Percentiles rank a stretch among this genome's conserved stretches.
Conservation (phyloP, 306 rosid species). For the Ochetophila trinervis region DNA sequence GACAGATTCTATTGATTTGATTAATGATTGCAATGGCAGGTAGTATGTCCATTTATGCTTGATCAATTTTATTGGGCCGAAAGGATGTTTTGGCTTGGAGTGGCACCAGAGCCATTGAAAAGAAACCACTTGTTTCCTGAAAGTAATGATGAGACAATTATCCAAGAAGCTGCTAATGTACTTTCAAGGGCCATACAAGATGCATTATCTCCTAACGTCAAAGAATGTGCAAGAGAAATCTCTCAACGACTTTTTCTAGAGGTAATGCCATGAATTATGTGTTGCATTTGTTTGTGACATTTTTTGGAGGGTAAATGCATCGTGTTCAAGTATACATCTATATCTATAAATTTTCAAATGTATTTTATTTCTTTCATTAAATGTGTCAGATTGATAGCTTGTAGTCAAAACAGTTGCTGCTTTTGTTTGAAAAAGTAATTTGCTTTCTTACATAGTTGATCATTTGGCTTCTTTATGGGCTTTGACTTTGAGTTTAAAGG, state of each 20-base stretch:
- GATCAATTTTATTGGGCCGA: conserved; percentile 94
- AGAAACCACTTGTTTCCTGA: conserved; percentile 62
- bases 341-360: background rate
- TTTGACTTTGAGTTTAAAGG: too few relatives aligned
- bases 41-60: conserved; percentile 70
- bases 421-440: background rate
- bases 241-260: conserved; percentile 49
- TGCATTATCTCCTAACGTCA: conserved; percentile 56
- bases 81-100: conserved; percentile 86
- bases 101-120: conserved; percentile 68
- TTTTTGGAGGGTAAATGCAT: background rate
- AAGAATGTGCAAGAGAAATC: conserved; percentile 56
- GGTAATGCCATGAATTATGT: conserved; percentile 40
- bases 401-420: background rate
- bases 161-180: conserved; percentile 52
- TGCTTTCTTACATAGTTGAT: background rate
- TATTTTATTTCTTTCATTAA: background rate
- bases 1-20: too few relatives aligned
- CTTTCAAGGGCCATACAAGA: conserved; percentile 46
- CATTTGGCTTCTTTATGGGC: too few relatives aligned
- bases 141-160: conserved; percentile 29
- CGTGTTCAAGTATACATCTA: background rate
- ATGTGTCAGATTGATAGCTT: background rate
- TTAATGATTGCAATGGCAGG: conserved; percentile 32
- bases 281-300: background rate